Evolutionary conservation across 352 stramenopile genomes (phyloP).

Genomic region (Phytophthora gonapodyides): DNA sequence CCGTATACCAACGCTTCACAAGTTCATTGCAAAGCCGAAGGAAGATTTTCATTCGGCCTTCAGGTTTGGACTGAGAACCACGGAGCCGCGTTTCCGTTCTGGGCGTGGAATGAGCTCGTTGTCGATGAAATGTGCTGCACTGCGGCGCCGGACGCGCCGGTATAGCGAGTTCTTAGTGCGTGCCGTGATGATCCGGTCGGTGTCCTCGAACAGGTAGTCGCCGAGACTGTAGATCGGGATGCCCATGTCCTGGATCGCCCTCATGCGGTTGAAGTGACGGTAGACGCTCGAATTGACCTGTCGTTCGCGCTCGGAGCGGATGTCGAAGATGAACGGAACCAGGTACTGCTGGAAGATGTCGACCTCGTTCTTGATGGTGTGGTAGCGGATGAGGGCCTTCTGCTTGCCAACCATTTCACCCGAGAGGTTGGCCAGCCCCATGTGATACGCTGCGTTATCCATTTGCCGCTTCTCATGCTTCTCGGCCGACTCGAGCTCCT

Average conservation of each 20-base stretch:
- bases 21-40: not conserved
- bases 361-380: slow-evolving; percentile 77
- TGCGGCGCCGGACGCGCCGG: slow-evolving; percentile 51
- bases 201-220: slow-evolving; percentile 44
- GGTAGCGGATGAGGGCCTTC: slow-evolving; percentile 61
- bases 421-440: slow-evolving; percentile 70
- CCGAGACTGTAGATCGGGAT: slow-evolving; percentile 81
- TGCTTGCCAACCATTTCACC: slow-evolving; percentile 54
- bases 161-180: slow-evolving; percentile 54
- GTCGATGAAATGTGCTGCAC: slow-evolving; percentile 63
- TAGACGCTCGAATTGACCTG: slow-evolving; percentile 75
- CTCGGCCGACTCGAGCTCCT: slow-evolving; percentile 39
- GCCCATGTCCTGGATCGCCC: slow-evolving; percentile 68
- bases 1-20: slow-evolving; percentile 8
- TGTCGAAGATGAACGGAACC: slow-evolving; percentile 70
- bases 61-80: slow-evolving; percentile 23
- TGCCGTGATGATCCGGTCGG: slow-evolving; percentile 60
- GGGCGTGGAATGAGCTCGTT: slow-evolving; percentile 59
- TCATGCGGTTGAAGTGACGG: slow-evolving; percentile 68
- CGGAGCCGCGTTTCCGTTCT: slow-evolving; percentile 14
- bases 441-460: slow-evolving; percentile 45
- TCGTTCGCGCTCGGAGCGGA: slow-evolving; percentile 52
- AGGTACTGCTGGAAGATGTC: slow-evolving; percentile 82
- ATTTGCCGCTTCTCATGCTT: slow-evolving; percentile 40
- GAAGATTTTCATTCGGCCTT: slow-evolving; percentile 7